Base-by-base conservation (phyloP, 495 filamentous ascomycete species). In the Rostrohypoxylon terebratum region DNA sequence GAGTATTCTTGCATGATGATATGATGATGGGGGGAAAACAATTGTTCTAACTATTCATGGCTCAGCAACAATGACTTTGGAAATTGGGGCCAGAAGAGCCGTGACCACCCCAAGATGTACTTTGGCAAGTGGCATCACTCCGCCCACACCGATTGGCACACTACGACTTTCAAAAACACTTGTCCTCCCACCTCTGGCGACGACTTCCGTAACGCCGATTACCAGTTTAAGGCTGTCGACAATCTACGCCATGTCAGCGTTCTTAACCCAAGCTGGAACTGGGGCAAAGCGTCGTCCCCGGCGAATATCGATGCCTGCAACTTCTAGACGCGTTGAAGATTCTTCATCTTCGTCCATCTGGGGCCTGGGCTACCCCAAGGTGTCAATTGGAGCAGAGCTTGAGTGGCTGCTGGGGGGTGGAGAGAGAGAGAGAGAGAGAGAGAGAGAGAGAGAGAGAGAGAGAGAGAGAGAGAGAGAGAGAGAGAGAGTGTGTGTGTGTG, bases 71-170 rank as follows among this genome's bases (percentile, higher is more conserved):
- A 42, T n/a, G 38, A 42, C 38, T 42, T 42, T 42, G 13, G 11
- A 4, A 42, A 42, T 13, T 42, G 38, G 38, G 38, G 38, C 38
- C 38, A 42, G 38, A 42, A 42, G 38, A 42, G 13, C 38, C 38
- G 38, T 4, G 38, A 42, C 38, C 38, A 42, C 13, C 10, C 38
- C 13, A 42, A 42, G 38, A 13, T 42, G 38, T 42, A 42, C 38
- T 42, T 42, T n/a, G 38, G 38, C 38, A 42, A 42, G 38, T 42
- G 38, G 38, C 38, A 42, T 42, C 38, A 42, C n/a, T 42, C 38
- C n/a, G 38, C 38, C 13, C 38, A 42, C 38, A 42, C 13, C 13
- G 38, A 42, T 14, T 42, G 38, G 38, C 38, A 42, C 13, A 42
- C 38, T n/a, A 42, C 38, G 5, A 42, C 38, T 42, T 42, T 42